Base-by-base conservation (phyloP, 106 monocot species). In the Iris macrosiphon region DNA sequence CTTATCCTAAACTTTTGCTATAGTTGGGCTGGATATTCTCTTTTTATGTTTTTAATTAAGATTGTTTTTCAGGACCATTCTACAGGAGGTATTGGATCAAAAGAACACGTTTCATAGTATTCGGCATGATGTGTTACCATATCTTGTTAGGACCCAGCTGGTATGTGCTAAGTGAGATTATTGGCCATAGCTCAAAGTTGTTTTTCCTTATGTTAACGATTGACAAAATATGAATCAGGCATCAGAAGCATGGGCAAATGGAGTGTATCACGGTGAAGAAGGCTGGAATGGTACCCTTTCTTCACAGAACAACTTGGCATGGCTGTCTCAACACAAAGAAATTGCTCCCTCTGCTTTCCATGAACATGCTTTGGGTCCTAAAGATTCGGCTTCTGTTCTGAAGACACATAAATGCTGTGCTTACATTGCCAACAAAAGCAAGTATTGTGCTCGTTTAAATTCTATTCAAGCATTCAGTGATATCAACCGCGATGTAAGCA, bases 401-500 rank as follows among this genome's bases (percentile, higher is more conserved):
- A 67, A 61, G 67, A 83, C 75, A 15, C 91, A 98, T 66, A 87
- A 76, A 73, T 98, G 98, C 34, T 98, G 98, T 78, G 87, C 69
- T 38, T 98, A 98, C 70, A 83, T 98, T 62, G 76, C 98, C 16
- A 74, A 55, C 63, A 83, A 91, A 81, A 81, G 67, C 77, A 86
- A 87, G 45, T 98, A 91, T 52, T 98, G 98, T 66, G 72, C 71
- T 45, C 83, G 98, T 4, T 61, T 98, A 53, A 87, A 98, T 51
- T 91, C 98, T 28, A 78, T 98, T 61, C 98, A 98, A 70, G 79
- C 87, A 29, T 98, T 73, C 58, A 57, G 59, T 68, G 98, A 98
- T 69, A 98, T 98, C 19, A 98, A 98, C 56, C 87, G 83, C 64
- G 98, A 98, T 68, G 98, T 98, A 67, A 87, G 83, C 23, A 14